Evolutionary conservation across 768 basidiomycete genomes (phyloP), one percentile per base, ranked within the genome.

Genomic region (Clitopilus hobsonii): DNA sequence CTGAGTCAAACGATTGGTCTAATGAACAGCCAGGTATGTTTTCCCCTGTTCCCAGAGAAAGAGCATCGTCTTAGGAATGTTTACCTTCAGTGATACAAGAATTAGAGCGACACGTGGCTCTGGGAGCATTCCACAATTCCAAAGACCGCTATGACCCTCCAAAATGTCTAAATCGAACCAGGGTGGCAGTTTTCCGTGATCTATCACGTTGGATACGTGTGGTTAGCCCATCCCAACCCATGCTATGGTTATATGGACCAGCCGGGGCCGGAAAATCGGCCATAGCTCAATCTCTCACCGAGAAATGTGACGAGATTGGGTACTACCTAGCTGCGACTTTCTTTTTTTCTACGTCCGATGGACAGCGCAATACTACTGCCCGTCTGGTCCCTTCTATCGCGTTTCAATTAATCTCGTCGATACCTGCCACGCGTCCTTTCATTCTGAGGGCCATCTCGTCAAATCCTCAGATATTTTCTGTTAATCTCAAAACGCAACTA

Each of bases 221-320:
- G 8, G 11, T 25, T 22, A 3, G 8, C 26, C 0, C 51, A 20
- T n/a, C 36, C 3, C 7, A 27, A 25, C 6, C 7, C 2, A 24
- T 56, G 3, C 27, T 59, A 6, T 59, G 58, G 54, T 4, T 59
- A 1, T 32, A 56, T 18, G 58, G 55, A 10, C 55, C 58, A 22
- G 52, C 49, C 2, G 58, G 58, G 5, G 52, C 48, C 3, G 58
- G 58, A 0, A 59, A 36, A 36, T 36, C 32, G 20, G 57, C 54
- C 1, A 58, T 58, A 36, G 57, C 57, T 3, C 53, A 53, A 24
- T 56, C 58, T 5, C 4, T 59, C 3, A 38, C 52, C 0, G 55
- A 56, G 18, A 25, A 26, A 1, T 45, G 28, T 23, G 3, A 23
- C 16, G 2, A 45, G 1, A n/a, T 16, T 0, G 28, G 32, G 0